Conservation (phyloP, 2,329 filamentous ascomycete genomes). For the Aspergillus sp. region DNA sequence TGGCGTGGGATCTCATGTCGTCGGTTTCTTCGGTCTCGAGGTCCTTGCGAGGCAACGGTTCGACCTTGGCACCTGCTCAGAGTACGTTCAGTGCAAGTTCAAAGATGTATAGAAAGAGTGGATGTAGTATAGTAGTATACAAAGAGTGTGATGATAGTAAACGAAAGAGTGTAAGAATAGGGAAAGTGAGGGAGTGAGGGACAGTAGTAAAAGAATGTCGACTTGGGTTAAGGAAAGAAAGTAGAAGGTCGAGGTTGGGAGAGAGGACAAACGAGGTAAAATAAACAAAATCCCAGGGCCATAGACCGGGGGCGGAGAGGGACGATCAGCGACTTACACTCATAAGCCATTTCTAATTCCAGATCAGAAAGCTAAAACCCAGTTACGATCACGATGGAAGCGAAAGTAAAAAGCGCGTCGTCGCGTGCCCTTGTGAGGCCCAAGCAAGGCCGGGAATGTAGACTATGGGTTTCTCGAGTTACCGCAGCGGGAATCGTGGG, state of each 20-base stretch:
- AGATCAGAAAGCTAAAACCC: constrained; percentile 14
- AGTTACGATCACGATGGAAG: constrained; percentile 7
- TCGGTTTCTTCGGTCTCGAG: constrained; percentile 25
- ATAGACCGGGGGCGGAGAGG: constrained; percentile 20
- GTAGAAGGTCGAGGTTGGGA: constrained; percentile 13
- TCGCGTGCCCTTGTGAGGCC: constrained; percentile 30
- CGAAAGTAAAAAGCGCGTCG: constrained; percentile 22
- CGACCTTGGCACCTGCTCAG: constrained; percentile 25
- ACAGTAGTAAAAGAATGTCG: constrained; percentile 1
- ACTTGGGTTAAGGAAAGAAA: constrained; percentile 8
- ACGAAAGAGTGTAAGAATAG: constrained; percentile 8
- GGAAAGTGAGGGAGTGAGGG: constrained; percentile 17
- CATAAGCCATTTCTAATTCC: constrained; percentile 32
- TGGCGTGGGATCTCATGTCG: constrained; percentile 35
- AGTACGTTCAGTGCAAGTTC: constrained; percentile 15
- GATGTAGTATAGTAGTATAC: constrained; percentile 3
- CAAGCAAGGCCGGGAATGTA: constrained; percentile 40
- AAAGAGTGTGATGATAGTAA: constrained; percentile 5
- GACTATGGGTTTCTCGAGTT: constrained; percentile 33
- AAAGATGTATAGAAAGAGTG: constrained; percentile 3
- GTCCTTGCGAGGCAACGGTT: constrained; percentile 20
- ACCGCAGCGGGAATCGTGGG: constrained; percentile 14
- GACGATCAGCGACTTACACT: constrained; percentile 25
- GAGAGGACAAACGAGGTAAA: constrained; percentile 34
- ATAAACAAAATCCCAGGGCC: constrained; percentile 33